These are phyloP conservation scores for Psidium friedrichsthalianum DNA, from an alignment of 345 rosid genomes.

Conservation along the genomic window DNA sequence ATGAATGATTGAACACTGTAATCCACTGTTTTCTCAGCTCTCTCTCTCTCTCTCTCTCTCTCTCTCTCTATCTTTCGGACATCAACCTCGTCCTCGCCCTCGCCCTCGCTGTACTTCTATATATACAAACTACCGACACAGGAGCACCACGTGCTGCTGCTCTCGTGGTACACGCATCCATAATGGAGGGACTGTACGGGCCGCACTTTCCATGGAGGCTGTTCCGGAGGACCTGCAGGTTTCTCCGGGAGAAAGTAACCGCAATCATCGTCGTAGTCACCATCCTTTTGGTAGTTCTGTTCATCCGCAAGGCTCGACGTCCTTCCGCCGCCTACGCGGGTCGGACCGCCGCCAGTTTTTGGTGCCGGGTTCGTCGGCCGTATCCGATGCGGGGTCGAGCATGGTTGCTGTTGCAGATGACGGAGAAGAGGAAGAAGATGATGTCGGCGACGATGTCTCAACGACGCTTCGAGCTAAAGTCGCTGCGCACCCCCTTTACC, in stretches of 20 bases:
- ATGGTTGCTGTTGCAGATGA: slow-evolving; percentile 13
- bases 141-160: background rate
- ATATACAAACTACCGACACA: background rate
- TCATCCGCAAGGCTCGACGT: background rate
- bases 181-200: slow-evolving; percentile 28
- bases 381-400: slow-evolving; percentile 36
- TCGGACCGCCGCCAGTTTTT: background rate
- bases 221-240: background rate
- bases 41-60: background rate
- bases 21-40: background rate
- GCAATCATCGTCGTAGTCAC: background rate
- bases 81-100: background rate
- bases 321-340: background rate
- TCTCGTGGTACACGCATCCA: background rate
- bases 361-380: slow-evolving; percentile 17
- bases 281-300: background rate
- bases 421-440: background rate
- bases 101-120: background rate
- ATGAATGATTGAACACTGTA: background rate
- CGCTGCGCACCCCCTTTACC: slow-evolving; percentile 49
- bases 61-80: background rate
- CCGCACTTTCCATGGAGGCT: slow-evolving; percentile 1
- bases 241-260: background rate
- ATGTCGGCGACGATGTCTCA: slow-evolving; percentile 10
- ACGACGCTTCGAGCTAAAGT: slow-evolving; percentile 30